phyloP scores from a whole-genome alignment of 129 eudicot genomes.

The Arctium minus region DNA sequence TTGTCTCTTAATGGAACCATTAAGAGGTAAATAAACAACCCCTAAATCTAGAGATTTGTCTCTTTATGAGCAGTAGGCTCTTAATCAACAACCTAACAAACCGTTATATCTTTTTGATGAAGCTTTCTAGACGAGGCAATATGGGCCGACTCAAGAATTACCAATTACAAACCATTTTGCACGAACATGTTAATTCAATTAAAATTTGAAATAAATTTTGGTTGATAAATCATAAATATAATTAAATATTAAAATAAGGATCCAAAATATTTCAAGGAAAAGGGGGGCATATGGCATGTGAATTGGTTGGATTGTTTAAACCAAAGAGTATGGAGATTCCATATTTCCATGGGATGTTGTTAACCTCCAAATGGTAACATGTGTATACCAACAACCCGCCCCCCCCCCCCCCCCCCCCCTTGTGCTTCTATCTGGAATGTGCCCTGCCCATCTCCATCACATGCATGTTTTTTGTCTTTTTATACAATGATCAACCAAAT shows the following conservation, averaged over 20 bases:
- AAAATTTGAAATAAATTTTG: neutral
- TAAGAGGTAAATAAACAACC: too few species aligned
- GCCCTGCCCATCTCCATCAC: constrained; percentile 17
- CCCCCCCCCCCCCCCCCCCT: too few species aligned
- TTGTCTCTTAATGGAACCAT: too few species aligned
- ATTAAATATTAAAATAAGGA: neutral
- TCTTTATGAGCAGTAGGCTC: too few species aligned
- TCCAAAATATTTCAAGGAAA: neutral
- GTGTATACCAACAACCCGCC: too few species aligned
- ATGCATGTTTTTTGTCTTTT: constrained; percentile 21
- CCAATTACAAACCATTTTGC: neutral
- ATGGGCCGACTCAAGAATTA: neutral
- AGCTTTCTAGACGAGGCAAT: neutral
- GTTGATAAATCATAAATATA: neutral
- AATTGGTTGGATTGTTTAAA: neutral
- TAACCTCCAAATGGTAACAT: constrained; percentile 25
- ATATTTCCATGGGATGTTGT: constrained; percentile 11
- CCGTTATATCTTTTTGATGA: neutral
- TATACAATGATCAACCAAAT: neutral
- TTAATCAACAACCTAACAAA: neutral
- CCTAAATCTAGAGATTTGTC: too few species aligned
- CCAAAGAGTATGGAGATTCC: constrained; percentile 9
- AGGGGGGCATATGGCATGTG: constrained; percentile 21
- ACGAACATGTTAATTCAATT: neutral
- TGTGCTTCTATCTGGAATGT: constrained; percentile 10